Conservation (phyloP, 1,284 basidiomycete genomes). For the Amylostereum chailletii region DNA sequence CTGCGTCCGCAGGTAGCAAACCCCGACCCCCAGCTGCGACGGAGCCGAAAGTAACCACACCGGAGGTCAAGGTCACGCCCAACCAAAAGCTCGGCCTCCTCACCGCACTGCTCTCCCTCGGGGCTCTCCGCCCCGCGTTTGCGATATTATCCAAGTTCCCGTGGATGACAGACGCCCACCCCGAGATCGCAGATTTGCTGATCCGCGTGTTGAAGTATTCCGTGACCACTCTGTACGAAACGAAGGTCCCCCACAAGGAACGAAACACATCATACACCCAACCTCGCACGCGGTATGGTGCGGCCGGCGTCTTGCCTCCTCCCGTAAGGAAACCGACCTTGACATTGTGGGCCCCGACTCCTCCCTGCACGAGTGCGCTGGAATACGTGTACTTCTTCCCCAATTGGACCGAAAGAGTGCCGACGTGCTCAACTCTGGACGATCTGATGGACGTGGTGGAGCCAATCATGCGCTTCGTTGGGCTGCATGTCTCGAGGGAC, state of each 20-base stretch:
- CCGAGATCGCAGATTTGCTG: conserved; percentile 80
- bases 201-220: conserved; percentile 67
- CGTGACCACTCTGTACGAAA: conserved; percentile 61
- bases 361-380: conserved; percentile 60
- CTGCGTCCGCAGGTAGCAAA: conserved; percentile 25
- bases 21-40: conserved; percentile 18
- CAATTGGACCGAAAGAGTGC: conserved; percentile 68
- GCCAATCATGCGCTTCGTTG: conserved; percentile 69
- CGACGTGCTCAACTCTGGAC: conserved; percentile 52
- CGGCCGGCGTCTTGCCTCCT: conserved; percentile 41
- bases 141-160: conserved; percentile 78
- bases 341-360: conserved; percentile 66
- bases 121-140: conserved; percentile 72
- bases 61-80: conserved; percentile 42
- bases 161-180: conserved; percentile 78
- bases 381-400: conserved; percentile 89
- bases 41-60: conserved; percentile 35
- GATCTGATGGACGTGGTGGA: conserved; percentile 70
- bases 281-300: conserved; percentile 53
- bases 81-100: conserved; percentile 84
- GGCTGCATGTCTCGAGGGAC: conserved; percentile 69
- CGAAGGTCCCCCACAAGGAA: conserved; percentile 39
- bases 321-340: conserved; percentile 51
- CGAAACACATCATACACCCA: conserved; percentile 51
- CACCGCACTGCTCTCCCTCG: conserved; percentile 78